Evolutionary conservation across 257 asterid genomes (phyloP), one percentile per base, ranked within the genome.

Genomic region (Lycium ferocissimum): DNA sequence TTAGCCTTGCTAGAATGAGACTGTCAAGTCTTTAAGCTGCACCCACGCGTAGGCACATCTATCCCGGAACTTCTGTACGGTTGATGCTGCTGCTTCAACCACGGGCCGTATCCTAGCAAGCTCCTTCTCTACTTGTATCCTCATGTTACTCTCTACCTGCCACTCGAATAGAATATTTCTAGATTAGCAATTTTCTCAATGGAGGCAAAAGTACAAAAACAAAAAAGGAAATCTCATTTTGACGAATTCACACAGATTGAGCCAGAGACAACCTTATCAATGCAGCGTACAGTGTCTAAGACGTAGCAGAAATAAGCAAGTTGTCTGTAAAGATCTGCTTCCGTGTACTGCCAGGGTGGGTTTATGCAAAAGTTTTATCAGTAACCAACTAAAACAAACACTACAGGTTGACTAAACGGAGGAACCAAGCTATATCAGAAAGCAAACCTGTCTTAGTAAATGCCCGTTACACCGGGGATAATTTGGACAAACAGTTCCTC

Each of bases 401-500:
- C 10, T n/a, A n/a, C 51, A 54, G 53, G 26, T 20, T 45, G 13
- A 26, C 40, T 54, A n/a, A 73, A 20, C 15, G 26, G 37, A 71
- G 54, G 67, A 45, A 43, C 38, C 81, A 83, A 65, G 35, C 2
- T 7, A 53, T 79, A 66, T 63, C 33, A 22, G 51, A 76, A 81
- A 84, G 83, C 66, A 54, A 71, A 96, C 99, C 98, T 97, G 92
- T 87, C 95, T 91, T 40, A 91, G 56, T 18, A 97, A 97, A 82
- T 87, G 96, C 54, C 99, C 98, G 33, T 90, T 94, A 43, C 98
- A 97, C 66, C 87, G 93, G 66, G 99, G 99, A 83, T 95, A 97
- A 84, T 95, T 95, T 63, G 98, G 98, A 90, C 99, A 97, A 73
- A 90, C 88, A 22, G 99, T 97, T 86, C 99, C 99, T 87, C 94